Evolutionary conservation across 345 rosid species (phyloP).

Genomic region (Citrus trifoliata): DNA sequence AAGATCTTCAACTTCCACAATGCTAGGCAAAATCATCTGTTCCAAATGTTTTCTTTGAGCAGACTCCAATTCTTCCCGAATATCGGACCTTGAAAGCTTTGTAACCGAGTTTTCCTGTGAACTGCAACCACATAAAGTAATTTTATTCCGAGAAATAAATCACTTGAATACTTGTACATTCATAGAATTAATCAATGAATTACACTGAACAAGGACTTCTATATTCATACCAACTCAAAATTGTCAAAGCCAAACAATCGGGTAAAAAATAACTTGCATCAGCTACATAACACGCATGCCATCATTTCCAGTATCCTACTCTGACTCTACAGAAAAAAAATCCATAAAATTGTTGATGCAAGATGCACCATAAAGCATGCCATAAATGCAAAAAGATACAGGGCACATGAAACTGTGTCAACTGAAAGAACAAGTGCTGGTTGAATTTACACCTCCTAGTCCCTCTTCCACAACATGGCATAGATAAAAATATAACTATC

Average conservation of each 20-base stretch:
- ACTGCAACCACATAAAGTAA: slow-evolving; percentile 45
- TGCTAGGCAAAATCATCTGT: slow-evolving; percentile 63
- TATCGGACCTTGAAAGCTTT: slow-evolving; percentile 65
- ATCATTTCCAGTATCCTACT: neutral
- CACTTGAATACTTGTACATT: neutral
- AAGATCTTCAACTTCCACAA: slow-evolving; percentile 66
- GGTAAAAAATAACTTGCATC: neutral
- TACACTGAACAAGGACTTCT: neutral
- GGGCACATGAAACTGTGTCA: neutral
- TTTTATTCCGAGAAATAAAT: neutral
- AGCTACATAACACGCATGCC: neutral
- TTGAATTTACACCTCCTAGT: neutral
- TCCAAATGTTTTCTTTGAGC: slow-evolving; percentile 79
- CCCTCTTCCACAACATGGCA: neutral
- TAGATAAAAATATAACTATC: neutral
- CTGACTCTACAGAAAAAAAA: neutral
- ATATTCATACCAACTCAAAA: neutral
- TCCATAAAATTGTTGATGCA: neutral
- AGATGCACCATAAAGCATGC: neutral
- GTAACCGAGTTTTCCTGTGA: slow-evolving; percentile 32
- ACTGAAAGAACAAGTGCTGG: neutral
- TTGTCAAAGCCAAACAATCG: neutral
- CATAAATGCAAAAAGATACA: neutral
- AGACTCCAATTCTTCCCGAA: slow-evolving; percentile 61
- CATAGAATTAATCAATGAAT: neutral